Conservation (phyloP, 768 basidiomycete species). For the Leccinum pellstonianum region DNA sequence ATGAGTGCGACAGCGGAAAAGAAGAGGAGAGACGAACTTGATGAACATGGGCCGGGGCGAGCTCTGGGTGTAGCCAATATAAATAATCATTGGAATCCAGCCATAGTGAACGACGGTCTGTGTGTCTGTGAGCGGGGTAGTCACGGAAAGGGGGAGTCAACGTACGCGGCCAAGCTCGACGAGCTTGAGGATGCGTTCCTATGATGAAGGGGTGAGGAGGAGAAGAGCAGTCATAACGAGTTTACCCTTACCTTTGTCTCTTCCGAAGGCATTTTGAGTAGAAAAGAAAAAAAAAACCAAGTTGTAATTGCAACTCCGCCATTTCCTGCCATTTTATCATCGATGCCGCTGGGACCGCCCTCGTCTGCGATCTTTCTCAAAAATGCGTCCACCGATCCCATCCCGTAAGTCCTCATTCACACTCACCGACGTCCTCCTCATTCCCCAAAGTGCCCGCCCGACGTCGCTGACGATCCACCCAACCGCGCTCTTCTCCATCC, state of each 20-base stretch:
- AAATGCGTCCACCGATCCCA: slow-evolving; percentile 31
- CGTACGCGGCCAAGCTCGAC: slow-evolving; percentile 80
- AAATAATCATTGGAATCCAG: slow-evolving; percentile 97
- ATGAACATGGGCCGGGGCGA: slow-evolving; percentile 94
- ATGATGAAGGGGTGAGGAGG: neutral
- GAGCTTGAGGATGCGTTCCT: slow-evolving; percentile 79
- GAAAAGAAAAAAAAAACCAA: slow-evolving; percentile 11
- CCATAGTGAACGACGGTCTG: slow-evolving; percentile 91
- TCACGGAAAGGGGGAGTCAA: slow-evolving; percentile 11
- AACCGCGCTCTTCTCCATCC: slow-evolving; percentile 89
- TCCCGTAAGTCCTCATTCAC: slow-evolving; percentile 31
- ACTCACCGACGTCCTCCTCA: neutral
- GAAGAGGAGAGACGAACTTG: slow-evolving; percentile 63
- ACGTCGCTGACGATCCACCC: slow-evolving; percentile 83
- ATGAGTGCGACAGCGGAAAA: neutral
- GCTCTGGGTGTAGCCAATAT: slow-evolving; percentile 89
- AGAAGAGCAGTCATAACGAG: neutral
- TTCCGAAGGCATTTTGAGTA: slow-evolving; percentile 73
- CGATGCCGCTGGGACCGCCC: slow-evolving; percentile 46
- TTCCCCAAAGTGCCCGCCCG: slow-evolving; percentile 56
- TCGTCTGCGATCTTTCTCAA: slow-evolving; percentile 48
- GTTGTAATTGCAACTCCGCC: slow-evolving; percentile 33
- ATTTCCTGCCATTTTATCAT: neutral
- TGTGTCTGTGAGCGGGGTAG: slow-evolving; percentile 4
- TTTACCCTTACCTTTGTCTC: slow-evolving; percentile 71